phyloP scores from a whole-genome alignment of 148 eudicot genomes.

The Chenopodium album region DNA sequence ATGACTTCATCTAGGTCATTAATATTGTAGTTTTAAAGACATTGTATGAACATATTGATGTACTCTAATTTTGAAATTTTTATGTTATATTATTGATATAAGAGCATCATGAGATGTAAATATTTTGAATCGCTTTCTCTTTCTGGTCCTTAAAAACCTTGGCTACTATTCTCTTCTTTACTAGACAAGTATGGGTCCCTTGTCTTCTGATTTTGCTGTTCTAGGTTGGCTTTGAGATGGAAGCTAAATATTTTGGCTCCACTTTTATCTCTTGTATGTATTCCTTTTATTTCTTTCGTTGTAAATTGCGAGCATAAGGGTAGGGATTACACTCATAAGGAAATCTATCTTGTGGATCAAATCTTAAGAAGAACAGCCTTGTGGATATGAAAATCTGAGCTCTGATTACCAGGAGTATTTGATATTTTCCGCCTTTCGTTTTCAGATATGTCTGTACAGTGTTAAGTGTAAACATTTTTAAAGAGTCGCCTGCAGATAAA shows the following conservation, averaged over 20 bases:
- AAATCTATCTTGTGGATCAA: neutral
- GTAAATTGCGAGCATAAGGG: neutral
- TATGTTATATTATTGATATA: conserved; percentile 16
- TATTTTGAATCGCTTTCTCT: conserved; percentile 26
- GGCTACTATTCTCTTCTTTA: conserved; percentile 24
- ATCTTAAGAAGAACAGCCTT: conserved; percentile 7
- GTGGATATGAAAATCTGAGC: conserved; percentile 13
- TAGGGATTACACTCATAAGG: neutral
- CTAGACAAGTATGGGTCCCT: conserved; percentile 34
- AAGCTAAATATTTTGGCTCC: neutral
- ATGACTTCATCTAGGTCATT: neutral
- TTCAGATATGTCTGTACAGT: conserved; percentile 5
- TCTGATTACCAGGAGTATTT: conserved; percentile 4
- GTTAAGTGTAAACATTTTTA: neutral
- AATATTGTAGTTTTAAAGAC: neutral
- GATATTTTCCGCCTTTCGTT: neutral
- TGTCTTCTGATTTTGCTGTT: conserved; percentile 35
- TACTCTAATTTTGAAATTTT: conserved; percentile 14
- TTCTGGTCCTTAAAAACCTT: conserved; percentile 24
- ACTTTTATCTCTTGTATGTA: neutral
- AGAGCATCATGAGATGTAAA: conserved; percentile 23
- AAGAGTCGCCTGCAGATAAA: neutral
- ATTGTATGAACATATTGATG: conserved; percentile 17
- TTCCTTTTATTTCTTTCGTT: neutral
- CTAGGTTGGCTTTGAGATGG: conserved; percentile 18